phyloP scores from a whole-genome alignment of 768 basidiomycete genomes.

The Pleurotus giganteus region DNA sequence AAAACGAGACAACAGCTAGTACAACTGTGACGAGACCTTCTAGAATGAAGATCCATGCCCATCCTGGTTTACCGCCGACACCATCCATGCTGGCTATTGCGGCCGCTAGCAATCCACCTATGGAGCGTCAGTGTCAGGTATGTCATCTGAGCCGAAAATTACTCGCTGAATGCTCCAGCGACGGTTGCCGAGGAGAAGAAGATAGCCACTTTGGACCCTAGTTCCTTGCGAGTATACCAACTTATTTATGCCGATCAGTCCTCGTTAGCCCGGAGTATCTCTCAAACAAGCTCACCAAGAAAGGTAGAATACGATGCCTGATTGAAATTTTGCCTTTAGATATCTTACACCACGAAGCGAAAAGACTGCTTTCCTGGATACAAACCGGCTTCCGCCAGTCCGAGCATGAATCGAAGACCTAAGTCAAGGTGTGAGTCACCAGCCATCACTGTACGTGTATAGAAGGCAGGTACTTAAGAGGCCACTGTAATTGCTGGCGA shows the following conservation, averaged over 20 bases:
- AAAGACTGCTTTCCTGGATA: constrained; percentile 30
- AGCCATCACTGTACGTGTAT: not conserved
- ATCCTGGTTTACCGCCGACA: constrained; percentile 55
- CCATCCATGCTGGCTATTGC: constrained; percentile 74
- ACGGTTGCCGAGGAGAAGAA: constrained; percentile 83
- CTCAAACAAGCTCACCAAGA: constrained; percentile 41
- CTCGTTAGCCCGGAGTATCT: not conserved
- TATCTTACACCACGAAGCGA: not conserved
- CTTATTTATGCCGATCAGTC: constrained; percentile 27
- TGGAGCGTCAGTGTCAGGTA: not conserved
- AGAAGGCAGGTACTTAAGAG: constrained; percentile 47
- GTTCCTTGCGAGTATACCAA: constrained; percentile 81
- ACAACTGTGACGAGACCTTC: constrained; percentile 63
- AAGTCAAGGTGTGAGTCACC: not conserved
- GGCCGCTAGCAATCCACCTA: constrained; percentile 63
- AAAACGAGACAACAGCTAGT: constrained; percentile 59
- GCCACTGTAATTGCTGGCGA: constrained; percentile 58
- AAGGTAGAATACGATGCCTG: constrained; percentile 58
- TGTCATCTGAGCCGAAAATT: not conserved
- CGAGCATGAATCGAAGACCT: constrained; percentile 65
- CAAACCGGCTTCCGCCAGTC: constrained; percentile 57
- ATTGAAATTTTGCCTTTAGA: not conserved
- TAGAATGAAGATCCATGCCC: constrained; percentile 46
- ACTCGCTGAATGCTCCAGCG: constrained; percentile 70
- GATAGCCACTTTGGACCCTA: constrained; percentile 65